phyloP scores from a whole-genome alignment of 179 eudicot genomes.

The Beta lomatogona region DNA sequence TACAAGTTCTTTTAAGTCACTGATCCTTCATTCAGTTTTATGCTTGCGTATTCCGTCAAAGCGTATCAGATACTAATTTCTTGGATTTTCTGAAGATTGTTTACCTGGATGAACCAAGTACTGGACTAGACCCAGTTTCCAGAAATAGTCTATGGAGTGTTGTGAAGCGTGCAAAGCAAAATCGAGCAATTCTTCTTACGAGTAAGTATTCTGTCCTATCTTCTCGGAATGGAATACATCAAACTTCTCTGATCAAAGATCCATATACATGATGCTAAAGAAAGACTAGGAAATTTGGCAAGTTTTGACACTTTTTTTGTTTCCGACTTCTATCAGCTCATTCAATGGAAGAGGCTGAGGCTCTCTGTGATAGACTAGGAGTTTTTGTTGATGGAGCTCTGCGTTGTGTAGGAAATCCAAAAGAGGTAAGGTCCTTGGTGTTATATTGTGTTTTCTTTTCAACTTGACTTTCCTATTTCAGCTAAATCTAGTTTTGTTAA shows the following conservation, averaged over 20 bases:
- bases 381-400: constrained; percentile 32
- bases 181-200: constrained; percentile 71
- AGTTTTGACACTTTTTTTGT: neutral
- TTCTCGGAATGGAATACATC: neutral
- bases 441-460: neutral
- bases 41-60: neutral
- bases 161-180: constrained; percentile 62
- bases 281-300: neutral
- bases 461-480: neutral
- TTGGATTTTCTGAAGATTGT: constrained; percentile 50
- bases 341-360: constrained; percentile 39
- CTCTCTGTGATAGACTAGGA: constrained; percentile 35
- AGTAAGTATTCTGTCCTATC: constrained; percentile 34
- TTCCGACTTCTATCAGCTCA: constrained; percentile 25
- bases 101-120: constrained; percentile 82
- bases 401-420: constrained; percentile 33
- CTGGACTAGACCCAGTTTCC: constrained; percentile 87
- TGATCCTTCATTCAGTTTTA: neutral
- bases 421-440: constrained; percentile 17
- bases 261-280: neutral
- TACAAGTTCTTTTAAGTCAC: neutral
- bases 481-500: neutral
- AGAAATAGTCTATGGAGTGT: constrained; percentile 71
- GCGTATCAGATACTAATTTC: neutral
- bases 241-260: neutral